A percentile compares a stretch with the other conserved stretches of the same genome.
phyloP scores from a whole-genome alignment of 2,329 filamentous ascomycete genomes.

The Aschersonia sp. region DNA sequence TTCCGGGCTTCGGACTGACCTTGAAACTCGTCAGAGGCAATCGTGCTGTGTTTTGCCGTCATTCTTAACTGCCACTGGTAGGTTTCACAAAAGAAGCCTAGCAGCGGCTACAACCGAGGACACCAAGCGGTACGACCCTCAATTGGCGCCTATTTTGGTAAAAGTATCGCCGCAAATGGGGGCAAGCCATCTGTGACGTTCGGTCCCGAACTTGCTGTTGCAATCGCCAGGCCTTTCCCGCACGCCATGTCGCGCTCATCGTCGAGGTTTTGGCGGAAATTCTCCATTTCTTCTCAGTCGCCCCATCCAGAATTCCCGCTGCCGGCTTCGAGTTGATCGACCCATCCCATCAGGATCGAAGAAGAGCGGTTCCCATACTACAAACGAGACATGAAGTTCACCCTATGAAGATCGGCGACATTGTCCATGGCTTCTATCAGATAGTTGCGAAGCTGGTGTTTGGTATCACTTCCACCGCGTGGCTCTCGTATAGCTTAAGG shows the following conservation, averaged over 20 bases:
- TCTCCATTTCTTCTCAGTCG: neutral
- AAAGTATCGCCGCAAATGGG: neutral
- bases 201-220: neutral
- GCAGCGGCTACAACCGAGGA: too few relatives aligned
- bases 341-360: slow-evolving; percentile 9
- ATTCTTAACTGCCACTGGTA: too few relatives aligned
- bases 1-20: too few relatives aligned
- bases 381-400: slow-evolving; percentile 15
- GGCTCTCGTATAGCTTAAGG: slow-evolving; percentile 23
- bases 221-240: neutral
- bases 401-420: slow-evolving; percentile 18
- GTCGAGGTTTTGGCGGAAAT: neutral
- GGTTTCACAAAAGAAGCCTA: too few relatives aligned
- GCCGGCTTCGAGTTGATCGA: slow-evolving; percentile 8
- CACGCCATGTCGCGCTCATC: neutral
- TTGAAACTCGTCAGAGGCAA: too few relatives aligned
- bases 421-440: slow-evolving; percentile 16
- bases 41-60: too few relatives aligned
- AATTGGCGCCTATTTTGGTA: too few relatives aligned
- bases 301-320: slow-evolving; percentile 4
- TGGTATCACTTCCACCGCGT: slow-evolving; percentile 24
- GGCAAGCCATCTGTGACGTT: neutral
- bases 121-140: too few relatives aligned
- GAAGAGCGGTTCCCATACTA: slow-evolving; percentile 14
- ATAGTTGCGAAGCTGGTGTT: slow-evolving; percentile 23